Conservation (phyloP, 257 asterid genomes). For the Striga asiatica region DNA sequence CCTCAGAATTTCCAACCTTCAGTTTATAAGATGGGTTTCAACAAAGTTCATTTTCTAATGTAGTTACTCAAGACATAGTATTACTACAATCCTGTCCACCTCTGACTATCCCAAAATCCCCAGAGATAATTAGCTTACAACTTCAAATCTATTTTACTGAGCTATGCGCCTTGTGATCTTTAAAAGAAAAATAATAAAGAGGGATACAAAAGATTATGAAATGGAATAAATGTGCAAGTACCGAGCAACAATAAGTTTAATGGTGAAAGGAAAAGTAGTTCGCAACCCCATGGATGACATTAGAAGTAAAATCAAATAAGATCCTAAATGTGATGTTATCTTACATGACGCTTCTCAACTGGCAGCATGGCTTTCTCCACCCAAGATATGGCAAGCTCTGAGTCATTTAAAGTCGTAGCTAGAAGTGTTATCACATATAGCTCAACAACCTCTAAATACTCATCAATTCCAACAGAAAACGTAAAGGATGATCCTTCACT, state of each 20-base stretch:
- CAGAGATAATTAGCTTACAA: too few relatives aligned
- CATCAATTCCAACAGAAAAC: slow-evolving; percentile 36
- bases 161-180: too few relatives aligned
- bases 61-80: too few relatives aligned
- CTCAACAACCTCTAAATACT: slow-evolving; percentile 66
- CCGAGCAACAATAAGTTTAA: too few relatives aligned
- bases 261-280: too few relatives aligned
- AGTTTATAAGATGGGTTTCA: slow-evolving; percentile 5
- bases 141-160: too few relatives aligned
- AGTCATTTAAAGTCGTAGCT: slow-evolving; percentile 31
- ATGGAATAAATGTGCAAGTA: too few relatives aligned
- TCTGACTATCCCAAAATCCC: too few relatives aligned
- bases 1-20: neutral
- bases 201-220: too few relatives aligned
- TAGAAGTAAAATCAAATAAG: neutral
- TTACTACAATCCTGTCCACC: too few relatives aligned
- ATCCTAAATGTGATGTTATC: neutral
- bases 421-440: slow-evolving; percentile 60
- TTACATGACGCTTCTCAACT: slow-evolving; percentile 69
- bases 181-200: too few relatives aligned
- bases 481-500: slow-evolving; percentile 23
- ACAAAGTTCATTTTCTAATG: slow-evolving; percentile 12
- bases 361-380: slow-evolving; percentile 66
- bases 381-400: slow-evolving; percentile 69
- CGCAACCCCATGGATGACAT: neutral